Base-by-base conservation (phyloP, 2,329 filamentous ascomycete genomes). In the Microcyclospora pomicola region DNA sequence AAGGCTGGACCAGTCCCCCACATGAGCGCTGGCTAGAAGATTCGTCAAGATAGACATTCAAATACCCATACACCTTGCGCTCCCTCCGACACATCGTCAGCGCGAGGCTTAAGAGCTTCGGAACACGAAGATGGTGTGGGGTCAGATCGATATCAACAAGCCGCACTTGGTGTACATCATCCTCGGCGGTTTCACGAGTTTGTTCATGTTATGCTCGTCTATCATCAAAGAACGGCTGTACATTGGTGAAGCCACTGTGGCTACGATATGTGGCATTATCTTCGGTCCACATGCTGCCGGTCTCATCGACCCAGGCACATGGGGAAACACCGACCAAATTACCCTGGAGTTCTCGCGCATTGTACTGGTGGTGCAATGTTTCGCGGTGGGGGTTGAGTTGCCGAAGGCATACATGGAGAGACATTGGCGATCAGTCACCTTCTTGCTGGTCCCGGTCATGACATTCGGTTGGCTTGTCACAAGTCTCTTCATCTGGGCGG, bases 131-230 rank as follows among this genome's bases (percentile, higher is more conserved):
- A 51, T 49, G 46, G 42, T 36, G 24, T 50, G 48, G 46, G 72
- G 80, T 34, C 80, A 87, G 50, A 71, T 88, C 37, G 77, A 78
- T 44, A 79, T 96, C 66, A 95, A 92, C 64, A 82, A 80, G 69
- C 84, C 91, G 54, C 91, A 98, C 70, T 64, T 96, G 83, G 91
- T 93, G 48, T 98, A 98, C 64, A 85, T 96, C 64, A 95, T 98
- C 64, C 70, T 98, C 40, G 91, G 91, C 54, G 91, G 88, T 60
- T 98, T 98, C 67, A 98, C 91, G 50, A 86, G 82, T 43, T 69
- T 98, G 52, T 98, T 98, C 67, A 98, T 98, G 91, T 71, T 98
- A 42, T 94, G 86, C 62, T 98, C 91, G 42, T 85, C 92, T 39
- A 78, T 96, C 56, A 93, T 98, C 66, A 98, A 98, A 69, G 91